Evolutionary conservation across 257 asterid genomes (phyloP), one percentile per base, ranked within the genome.

Genomic region (Echites panduratus): DNA sequence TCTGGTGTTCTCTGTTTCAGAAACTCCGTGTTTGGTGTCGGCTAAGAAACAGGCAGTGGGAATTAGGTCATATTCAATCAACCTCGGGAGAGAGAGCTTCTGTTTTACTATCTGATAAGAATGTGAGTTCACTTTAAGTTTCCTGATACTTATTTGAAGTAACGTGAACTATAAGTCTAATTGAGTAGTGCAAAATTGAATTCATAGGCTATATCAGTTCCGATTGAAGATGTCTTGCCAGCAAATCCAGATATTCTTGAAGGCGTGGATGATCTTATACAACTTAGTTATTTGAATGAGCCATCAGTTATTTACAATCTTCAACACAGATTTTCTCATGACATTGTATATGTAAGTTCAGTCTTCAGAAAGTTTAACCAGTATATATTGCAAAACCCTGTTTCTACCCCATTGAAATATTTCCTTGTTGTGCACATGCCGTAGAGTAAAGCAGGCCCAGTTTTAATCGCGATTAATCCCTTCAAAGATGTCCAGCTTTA

Each of bases 391-490:
- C 57, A 64, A 20, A 54, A 44, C 73, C 71, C 54, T 75, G 73
- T 59, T 9, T 59, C 50, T 45, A 59, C 68, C 73, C 63, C 71
- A 10, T 10, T 71, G 26, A 41, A 20, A 45, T 56, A n/a, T 19
- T 14, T 68, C 77, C 73, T 70, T 71, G 73, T 63, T 75, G 75
- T 73, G 68, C 79, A 74, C 22, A 56, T 82, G 79, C 47, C 78
- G 70, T 86, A 95, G 99, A 95, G 87, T 76, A 95, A 90, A 82
- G 99, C 99, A 14, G 98, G 99, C 3, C 91, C 96, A 49, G 87
- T 89, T 68, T 82, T 95, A 70, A 79, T 95, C 66, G 97, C 98
- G 66, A 82, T 90, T 84, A 95, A 92, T 81, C 98, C 99, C 76
- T 85, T 89, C 82, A 95, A 95, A 88, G 85, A 90, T 73, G 75